A percentile compares a stretch with the other conserved stretches of the same genome.
These are phyloP conservation scores for Mortierella hygrophila DNA, from an alignment of 192 early-diverging fungal species.

Conservation along the genomic window DNA sequence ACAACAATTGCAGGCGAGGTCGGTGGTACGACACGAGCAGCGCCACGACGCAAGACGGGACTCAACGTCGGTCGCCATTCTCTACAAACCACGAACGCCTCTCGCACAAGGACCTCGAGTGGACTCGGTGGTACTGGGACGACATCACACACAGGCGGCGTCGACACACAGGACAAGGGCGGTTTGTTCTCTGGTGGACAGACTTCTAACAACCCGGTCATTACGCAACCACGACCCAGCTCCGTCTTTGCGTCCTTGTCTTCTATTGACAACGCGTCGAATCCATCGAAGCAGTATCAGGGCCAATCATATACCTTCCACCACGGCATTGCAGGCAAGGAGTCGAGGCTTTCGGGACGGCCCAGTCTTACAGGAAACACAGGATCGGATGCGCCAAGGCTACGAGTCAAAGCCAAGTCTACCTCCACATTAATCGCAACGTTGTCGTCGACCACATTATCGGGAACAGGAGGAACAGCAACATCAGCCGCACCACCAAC, in stretches of 20 bases:
- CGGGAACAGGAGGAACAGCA: slow-evolving; percentile 3
- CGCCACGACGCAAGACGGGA: slow-evolving; percentile 42
- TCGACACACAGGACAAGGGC: not conserved
- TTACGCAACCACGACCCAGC: not conserved
- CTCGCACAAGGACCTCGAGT: not conserved
- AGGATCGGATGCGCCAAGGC: not conserved
- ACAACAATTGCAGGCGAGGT: not conserved
- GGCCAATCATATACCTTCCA: slow-evolving; percentile 3
- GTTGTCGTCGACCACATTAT: slow-evolving; percentile 19
- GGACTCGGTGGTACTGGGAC: not conserved
- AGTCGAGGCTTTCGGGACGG: slow-evolving; percentile 36
- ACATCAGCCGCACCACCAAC: not conserved
- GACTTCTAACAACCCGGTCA: not conserved
- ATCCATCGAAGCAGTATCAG: slow-evolving; percentile 3
- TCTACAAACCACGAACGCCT: slow-evolving; percentile 17
- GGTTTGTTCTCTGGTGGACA: not conserved
- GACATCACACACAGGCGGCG: not conserved
- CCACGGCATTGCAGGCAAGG: slow-evolving; percentile 12
- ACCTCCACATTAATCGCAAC: slow-evolving; percentile 22
- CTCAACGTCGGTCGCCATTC: slow-evolving; percentile 31
- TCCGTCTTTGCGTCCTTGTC: not conserved
- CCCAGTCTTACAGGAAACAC: not conserved
- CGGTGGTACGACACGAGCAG: not conserved
- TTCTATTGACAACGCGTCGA: slow-evolving; percentile 6
- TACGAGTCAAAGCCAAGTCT: slow-evolving; percentile 31